Percentiles rank a stretch among this genome's conserved stretches.
Conservation (phyloP, 2,329 filamentous ascomycete genomes). For the Tolypocladium inflatum region DNA sequence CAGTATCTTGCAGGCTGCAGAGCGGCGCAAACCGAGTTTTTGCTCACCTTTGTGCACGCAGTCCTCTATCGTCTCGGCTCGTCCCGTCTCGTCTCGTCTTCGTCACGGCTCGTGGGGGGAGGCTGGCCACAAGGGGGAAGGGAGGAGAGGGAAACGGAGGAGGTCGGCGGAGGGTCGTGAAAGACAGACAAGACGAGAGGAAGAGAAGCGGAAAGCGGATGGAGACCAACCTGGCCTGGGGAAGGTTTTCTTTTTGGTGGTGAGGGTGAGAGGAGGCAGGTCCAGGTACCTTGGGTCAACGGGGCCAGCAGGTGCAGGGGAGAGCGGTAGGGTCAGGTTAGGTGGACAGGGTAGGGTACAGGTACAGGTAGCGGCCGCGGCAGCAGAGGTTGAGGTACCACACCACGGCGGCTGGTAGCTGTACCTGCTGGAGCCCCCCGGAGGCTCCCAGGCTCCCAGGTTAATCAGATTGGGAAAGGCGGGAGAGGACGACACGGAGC, state of each 20-base stretch:
- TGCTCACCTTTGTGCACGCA: constrained; percentile 1
- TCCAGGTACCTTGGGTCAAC: constrained; percentile 7
- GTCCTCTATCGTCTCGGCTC: background rate
- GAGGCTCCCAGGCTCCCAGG: background rate
- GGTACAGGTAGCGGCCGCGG: background rate
- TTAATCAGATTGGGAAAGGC: constrained; percentile 5
- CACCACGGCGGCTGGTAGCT: background rate
- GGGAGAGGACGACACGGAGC: constrained; percentile 1
- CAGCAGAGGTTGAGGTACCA: background rate
- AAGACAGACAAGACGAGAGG: constrained; percentile 8
- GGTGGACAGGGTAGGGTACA: background rate
- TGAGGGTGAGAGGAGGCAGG: constrained; percentile 17
- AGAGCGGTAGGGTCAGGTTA: constrained; percentile 16
- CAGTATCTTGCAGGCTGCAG: background rate
- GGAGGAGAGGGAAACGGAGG: constrained; percentile 17
- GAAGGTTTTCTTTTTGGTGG: constrained; percentile 23
- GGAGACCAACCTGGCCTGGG: constrained; percentile 11
- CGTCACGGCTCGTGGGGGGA: background rate
- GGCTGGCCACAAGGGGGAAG: constrained; percentile 13
- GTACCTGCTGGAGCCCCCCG: background rate
- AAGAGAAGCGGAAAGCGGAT: constrained; percentile 7
- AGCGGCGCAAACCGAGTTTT: constrained; percentile 12
- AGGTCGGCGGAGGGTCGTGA: constrained; percentile 24
- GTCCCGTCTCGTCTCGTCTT: constrained; percentile 5
- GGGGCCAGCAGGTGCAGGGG: constrained; percentile 18